phyloP scores from a whole-genome alignment of 2,329 filamentous ascomycete genomes.

The Fusarium sp. region DNA sequence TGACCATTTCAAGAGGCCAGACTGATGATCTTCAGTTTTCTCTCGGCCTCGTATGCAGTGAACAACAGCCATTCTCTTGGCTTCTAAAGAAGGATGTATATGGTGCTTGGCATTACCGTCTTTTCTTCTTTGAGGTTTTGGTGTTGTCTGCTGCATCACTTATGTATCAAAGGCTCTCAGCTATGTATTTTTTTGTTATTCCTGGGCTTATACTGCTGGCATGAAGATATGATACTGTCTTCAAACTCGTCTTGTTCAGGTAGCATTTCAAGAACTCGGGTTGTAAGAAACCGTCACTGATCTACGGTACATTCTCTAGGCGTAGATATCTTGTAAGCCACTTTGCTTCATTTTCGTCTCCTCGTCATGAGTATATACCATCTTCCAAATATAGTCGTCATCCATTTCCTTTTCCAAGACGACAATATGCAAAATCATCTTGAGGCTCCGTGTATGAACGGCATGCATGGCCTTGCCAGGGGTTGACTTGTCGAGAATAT shows the following conservation, averaged over 20 bases:
- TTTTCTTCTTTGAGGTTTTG: neutral
- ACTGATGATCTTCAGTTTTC: neutral
- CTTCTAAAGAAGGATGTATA: neutral
- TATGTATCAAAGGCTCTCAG: neutral
- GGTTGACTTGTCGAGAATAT: neutral
- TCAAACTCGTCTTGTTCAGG: neutral
- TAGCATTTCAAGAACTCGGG: neutral
- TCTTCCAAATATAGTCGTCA: neutral
- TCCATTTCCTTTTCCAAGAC: neutral
- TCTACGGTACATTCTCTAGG: neutral
- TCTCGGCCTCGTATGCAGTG: neutral
- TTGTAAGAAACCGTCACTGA: fast-evolving
- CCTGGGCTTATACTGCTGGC: too few relatives aligned
- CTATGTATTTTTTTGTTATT: too few relatives aligned
- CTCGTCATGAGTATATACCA: neutral
- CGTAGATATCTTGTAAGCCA: neutral
- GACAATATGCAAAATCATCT: neutral
- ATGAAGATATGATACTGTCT: neutral
- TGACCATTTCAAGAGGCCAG: neutral
- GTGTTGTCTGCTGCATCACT: neutral
- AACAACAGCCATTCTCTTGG: too few relatives aligned
- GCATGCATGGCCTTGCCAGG: neutral
- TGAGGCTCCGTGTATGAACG: neutral
- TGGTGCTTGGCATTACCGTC: neutral
- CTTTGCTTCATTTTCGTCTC: neutral